Evolutionary conservation across 768 basidiomycete species (phyloP).

Genomic region (Pulveroboletus sp.): DNA sequence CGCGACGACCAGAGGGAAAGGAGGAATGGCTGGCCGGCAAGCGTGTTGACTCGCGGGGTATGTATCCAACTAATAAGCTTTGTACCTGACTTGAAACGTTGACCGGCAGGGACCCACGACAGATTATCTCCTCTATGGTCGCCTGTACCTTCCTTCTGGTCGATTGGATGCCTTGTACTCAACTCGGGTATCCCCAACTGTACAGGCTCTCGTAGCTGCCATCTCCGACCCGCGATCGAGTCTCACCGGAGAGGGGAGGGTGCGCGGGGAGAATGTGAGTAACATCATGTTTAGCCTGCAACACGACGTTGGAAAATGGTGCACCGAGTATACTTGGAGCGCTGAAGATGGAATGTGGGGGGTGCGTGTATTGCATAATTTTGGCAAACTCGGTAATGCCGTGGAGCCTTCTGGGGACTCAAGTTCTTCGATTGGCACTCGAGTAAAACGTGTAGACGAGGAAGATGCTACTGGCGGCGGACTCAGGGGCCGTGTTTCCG

Average conservation of each 20-base stretch:
- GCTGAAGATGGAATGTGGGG: constrained; percentile 96
- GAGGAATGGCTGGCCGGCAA: constrained; percentile 84
- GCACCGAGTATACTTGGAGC: constrained; percentile 92
- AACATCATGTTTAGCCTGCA: constrained; percentile 84
- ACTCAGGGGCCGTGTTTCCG: constrained; percentile 83
- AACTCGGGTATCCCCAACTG: constrained; percentile 70
- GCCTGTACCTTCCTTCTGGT: constrained; percentile 85
- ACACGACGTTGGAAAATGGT: constrained; percentile 91
- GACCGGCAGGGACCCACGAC: constrained; percentile 16
- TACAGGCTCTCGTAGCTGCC: constrained; percentile 81
- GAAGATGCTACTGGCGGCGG: constrained; percentile 93
- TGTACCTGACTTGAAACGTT: constrained; percentile 12
- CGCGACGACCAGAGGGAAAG: constrained; percentile 72
- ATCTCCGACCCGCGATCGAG: constrained; percentile 76
- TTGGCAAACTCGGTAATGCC: constrained; percentile 61
- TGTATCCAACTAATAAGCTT: constrained; percentile 19
- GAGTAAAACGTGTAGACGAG: constrained; percentile 84
- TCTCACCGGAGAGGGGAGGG: constrained; percentile 37
- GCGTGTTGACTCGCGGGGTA: constrained; percentile 74
- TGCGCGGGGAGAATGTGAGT: constrained; percentile 48
- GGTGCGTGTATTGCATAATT: constrained; percentile 84
- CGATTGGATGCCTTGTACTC: constrained; percentile 89
- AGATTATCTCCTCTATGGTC: constrained; percentile 95
- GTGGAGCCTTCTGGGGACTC: constrained; percentile 36
- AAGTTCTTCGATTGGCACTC: constrained; percentile 24